Conservation (phyloP, 2,329 filamentous ascomycete genomes). For the Huntiella moniliformis region DNA sequence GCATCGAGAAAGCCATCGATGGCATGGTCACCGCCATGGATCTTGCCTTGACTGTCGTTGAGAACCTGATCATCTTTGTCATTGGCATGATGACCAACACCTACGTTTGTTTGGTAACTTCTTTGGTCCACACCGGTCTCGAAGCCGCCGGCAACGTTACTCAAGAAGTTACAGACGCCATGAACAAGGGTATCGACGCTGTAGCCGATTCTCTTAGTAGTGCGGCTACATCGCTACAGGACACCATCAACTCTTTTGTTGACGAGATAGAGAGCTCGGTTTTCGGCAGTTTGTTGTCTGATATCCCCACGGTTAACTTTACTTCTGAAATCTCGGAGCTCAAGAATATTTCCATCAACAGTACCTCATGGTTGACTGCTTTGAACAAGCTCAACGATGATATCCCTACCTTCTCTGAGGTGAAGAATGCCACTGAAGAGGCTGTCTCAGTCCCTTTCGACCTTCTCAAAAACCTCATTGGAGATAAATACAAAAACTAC, state of each 20-base stretch:
- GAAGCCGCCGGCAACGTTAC: slow-evolving; percentile 41
- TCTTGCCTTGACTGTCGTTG: slow-evolving; percentile 63
- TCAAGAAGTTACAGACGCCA: slow-evolving; percentile 30
- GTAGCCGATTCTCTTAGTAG: slow-evolving; percentile 42
- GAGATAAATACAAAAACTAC: slow-evolving; percentile 52
- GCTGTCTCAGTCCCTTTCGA: slow-evolving; percentile 67
- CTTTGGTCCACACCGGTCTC: slow-evolving; percentile 62
- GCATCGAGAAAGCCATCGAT: slow-evolving; percentile 62
- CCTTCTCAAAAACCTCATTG: slow-evolving; percentile 54
- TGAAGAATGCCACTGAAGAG: slow-evolving; percentile 62
- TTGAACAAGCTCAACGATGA: slow-evolving; percentile 56
- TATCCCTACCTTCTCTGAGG: slow-evolving; percentile 66
- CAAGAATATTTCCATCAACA: slow-evolving; percentile 47
- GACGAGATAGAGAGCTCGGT: slow-evolving; percentile 26
- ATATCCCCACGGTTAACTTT: slow-evolving; percentile 41
- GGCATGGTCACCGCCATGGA: slow-evolving; percentile 64
- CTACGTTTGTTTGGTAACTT: slow-evolving; percentile 74
- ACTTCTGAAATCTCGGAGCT: slow-evolving; percentile 45
- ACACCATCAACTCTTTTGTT: slow-evolving; percentile 32
- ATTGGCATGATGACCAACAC: slow-evolving; percentile 84
- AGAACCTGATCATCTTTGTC: slow-evolving; percentile 76
- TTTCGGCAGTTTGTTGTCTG: slow-evolving; percentile 28
- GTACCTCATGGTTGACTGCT: slow-evolving; percentile 46
- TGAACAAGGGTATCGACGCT: slow-evolving; percentile 30
- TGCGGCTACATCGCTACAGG: slow-evolving; percentile 30